These are phyloP conservation scores for Sordariomycetes sp. DNA, from an alignment of 2,329 filamentous ascomycete genomes.

Conservation along the genomic window DNA sequence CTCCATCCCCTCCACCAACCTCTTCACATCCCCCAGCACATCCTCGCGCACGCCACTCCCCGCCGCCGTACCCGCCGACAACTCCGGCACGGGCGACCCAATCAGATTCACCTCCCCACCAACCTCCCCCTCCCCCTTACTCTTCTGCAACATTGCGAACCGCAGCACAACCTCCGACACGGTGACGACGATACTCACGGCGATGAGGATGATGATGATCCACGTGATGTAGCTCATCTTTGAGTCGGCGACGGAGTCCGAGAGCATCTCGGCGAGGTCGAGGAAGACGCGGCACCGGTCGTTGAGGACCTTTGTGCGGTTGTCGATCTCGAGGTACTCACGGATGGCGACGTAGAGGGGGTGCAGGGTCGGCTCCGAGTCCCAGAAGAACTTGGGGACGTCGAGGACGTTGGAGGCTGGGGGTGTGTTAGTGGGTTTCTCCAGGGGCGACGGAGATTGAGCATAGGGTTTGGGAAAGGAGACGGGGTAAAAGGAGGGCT, in stretches of 20 bases:
- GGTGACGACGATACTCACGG: conserved; percentile 83
- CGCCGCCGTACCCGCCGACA: not conserved
- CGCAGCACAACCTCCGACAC: conserved; percentile 78
- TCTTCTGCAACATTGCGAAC: conserved; percentile 53
- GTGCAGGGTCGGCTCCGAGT: conserved; percentile 86
- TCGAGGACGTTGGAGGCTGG: conserved; percentile 51
- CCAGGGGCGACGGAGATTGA: conserved; percentile 6
- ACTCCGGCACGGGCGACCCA: not conserved
- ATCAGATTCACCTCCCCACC: not conserved
- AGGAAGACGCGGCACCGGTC: conserved; percentile 94
- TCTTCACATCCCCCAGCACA: not conserved
- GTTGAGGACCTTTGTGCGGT: conserved; percentile 90
- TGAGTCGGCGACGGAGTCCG: conserved; percentile 80
- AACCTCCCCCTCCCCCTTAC: not conserved
- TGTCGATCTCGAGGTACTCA: conserved; percentile 95
- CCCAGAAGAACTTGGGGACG: conserved; percentile 97
- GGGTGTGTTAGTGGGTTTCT: not conserved
- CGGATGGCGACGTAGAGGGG: conserved; percentile 89
- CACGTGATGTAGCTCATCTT: conserved; percentile 96
- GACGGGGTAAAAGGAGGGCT: not conserved
- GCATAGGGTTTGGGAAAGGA: not conserved
- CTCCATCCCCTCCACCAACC: conserved; percentile 2
- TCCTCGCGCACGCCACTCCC: not conserved
- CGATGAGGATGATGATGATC: conserved; percentile 93
- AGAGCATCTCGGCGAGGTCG: conserved; percentile 88